These are phyloP conservation scores for Arctium minus DNA, from an alignment of 129 eudicot species.

Conservation along the genomic window DNA sequence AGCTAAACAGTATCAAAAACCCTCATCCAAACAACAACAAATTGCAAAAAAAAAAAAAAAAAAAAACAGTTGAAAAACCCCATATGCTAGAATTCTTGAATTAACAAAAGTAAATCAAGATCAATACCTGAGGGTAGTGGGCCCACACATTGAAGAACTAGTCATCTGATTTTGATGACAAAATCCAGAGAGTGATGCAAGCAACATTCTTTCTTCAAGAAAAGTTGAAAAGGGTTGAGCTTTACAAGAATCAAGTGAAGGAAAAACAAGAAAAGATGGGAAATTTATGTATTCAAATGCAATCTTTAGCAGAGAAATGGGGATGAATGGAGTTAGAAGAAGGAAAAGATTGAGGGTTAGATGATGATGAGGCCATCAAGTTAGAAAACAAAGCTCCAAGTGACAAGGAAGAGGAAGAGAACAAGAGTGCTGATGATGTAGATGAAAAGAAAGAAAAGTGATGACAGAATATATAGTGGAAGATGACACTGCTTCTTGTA, in stretches of 20 bases:
- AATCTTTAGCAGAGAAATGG: conserved; percentile 24
- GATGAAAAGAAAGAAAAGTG: conserved; percentile 14
- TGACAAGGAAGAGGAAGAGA: conserved; percentile 14
- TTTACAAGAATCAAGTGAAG: not conserved
- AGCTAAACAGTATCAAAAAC: conserved; percentile 27
- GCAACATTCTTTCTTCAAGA: conserved; percentile 42
- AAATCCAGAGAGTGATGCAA: conserved; percentile 21
- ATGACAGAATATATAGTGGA: conserved; percentile 37
- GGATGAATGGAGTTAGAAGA: conserved; percentile 16
- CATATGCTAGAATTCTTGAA: conserved; percentile 13
- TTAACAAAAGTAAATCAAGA: not conserved
- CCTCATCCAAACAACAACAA: conserved; percentile 11
- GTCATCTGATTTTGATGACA: conserved; percentile 33
- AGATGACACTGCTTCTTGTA: conserved; percentile 44
- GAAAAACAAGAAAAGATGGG: conserved; percentile 11
- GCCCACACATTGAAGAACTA: conserved; percentile 31
- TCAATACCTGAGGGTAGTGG: conserved; percentile 20
- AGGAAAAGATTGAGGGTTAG: conserved; percentile 24
- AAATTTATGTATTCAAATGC: conserved; percentile 7
- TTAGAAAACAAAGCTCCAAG: conserved; percentile 28
- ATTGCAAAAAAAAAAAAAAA: not conserved
- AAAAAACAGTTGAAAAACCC: conserved; percentile 18
- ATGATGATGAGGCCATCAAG: conserved; percentile 19
- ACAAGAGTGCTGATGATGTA: conserved; percentile 28
- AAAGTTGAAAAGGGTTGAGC: conserved; percentile 9